Evolutionary conservation across 768 basidiomycete species (phyloP).

Genomic region (Tephrocybe rancida): DNA sequence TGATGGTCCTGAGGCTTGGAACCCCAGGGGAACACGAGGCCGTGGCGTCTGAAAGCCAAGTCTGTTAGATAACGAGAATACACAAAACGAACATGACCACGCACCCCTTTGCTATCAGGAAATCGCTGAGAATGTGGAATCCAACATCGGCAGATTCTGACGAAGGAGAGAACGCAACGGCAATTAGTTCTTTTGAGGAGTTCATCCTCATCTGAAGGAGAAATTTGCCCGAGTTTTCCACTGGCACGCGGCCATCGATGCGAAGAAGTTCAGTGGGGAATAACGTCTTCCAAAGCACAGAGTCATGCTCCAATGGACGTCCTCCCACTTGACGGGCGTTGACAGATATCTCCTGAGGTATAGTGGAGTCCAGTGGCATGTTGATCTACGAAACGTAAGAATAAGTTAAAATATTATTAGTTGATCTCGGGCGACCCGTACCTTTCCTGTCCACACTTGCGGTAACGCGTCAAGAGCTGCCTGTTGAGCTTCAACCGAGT

Average conservation of each 20-base stretch:
- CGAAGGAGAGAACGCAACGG: slow-evolving; percentile 69
- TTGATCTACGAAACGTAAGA: slow-evolving; percentile 53
- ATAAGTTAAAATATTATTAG: not conserved
- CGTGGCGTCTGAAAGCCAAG: slow-evolving; percentile 68
- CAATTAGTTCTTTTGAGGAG: slow-evolving; percentile 75
- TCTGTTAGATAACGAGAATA: slow-evolving; percentile 9
- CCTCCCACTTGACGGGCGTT: slow-evolving; percentile 83
- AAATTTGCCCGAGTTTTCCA: slow-evolving; percentile 76
- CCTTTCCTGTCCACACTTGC: slow-evolving; percentile 76
- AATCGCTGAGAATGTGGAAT: slow-evolving; percentile 66
- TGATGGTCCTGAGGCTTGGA: slow-evolving; percentile 68
- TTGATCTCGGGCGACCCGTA: slow-evolving; percentile 33
- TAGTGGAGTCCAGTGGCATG: slow-evolving; percentile 78
- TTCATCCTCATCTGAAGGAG: slow-evolving; percentile 80
- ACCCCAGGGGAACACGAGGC: slow-evolving; percentile 87
- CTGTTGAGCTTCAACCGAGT: slow-evolving; percentile 43
- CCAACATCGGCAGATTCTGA: slow-evolving; percentile 43
- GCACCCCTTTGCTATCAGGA: slow-evolving; percentile 73
- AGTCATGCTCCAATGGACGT: slow-evolving; percentile 54
- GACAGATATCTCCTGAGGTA: slow-evolving; percentile 67
- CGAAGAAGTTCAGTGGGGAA: slow-evolving; percentile 71
- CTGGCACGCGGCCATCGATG: slow-evolving; percentile 85
- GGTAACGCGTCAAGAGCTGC: slow-evolving; percentile 57
- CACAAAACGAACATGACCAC: slow-evolving; percentile 24
- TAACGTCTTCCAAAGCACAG: slow-evolving; percentile 72